Evolutionary conservation across 306 rosid species (phyloP).

Genomic region (Canavalia ensiformis): DNA sequence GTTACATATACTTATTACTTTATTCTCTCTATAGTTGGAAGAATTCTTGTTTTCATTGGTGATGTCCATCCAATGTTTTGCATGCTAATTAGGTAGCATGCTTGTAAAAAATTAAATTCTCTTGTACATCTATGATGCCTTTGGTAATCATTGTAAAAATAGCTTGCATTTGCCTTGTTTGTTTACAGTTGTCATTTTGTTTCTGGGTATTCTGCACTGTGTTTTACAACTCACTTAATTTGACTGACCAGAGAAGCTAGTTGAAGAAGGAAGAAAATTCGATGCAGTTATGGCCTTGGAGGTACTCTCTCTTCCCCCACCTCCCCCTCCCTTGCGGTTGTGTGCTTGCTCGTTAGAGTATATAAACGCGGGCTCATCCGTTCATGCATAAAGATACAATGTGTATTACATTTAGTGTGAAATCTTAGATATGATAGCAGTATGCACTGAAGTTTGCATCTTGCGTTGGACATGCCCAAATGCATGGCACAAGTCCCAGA

Average conservation of each 20-base stretch:
- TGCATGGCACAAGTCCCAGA: no score
- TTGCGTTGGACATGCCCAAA: not conserved
- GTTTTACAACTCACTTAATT: constrained; percentile 14
- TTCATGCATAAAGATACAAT: not conserved
- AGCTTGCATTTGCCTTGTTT: constrained; percentile 33
- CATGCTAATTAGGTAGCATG: not conserved
- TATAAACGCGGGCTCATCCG: not conserved
- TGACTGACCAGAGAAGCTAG: constrained; percentile 78
- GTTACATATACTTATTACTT: not conserved
- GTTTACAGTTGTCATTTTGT: not conserved
- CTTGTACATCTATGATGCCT: constrained; percentile 21
- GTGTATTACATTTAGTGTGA: not conserved
- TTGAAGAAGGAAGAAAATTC: constrained; percentile 78
- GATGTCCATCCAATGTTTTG: constrained; percentile 16
- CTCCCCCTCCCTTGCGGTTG: not conserved
- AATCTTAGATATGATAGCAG: not conserved
- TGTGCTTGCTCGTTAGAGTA: not conserved
- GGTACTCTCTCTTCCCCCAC: constrained; percentile 53
- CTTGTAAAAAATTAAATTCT: not conserved
- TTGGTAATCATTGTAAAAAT: constrained; percentile 26
- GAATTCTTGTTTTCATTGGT: constrained; percentile 11
- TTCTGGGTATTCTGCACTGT: not conserved
- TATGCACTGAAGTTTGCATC: not conserved
- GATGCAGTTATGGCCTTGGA: constrained; percentile 92
- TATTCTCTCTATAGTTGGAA: constrained; percentile 10